Evolutionary conservation across 305 asterid genomes (phyloP).

Genomic region (Ilex paraguariensis): DNA sequence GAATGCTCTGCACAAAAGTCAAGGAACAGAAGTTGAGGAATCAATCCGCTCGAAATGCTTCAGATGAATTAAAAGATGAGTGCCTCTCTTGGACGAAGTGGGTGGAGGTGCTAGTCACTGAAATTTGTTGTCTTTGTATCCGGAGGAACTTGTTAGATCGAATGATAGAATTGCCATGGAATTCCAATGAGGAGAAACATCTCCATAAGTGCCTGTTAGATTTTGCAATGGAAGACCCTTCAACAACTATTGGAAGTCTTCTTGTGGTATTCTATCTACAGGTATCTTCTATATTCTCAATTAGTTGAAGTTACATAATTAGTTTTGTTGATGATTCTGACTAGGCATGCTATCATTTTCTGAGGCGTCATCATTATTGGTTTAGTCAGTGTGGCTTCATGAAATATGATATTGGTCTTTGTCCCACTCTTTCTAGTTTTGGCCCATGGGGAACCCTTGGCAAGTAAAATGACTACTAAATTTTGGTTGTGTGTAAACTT

Average conservation of each 20-base stretch:
- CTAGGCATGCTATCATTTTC: conserved; percentile 9
- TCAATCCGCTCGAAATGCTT: conserved; percentile 21
- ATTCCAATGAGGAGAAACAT: conserved; percentile 81
- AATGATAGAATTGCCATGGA: conserved; percentile 95
- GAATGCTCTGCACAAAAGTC: conserved; percentile 60
- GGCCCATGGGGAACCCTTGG: too few relatives aligned
- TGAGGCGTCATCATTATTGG: background rate
- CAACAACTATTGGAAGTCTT: conserved; percentile 71
- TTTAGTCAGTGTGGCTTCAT: background rate
- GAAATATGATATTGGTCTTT: conserved; percentile 7
- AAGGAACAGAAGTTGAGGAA: conserved; percentile 52
- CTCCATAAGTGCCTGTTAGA: conserved; percentile 80
- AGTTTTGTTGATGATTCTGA: background rate
- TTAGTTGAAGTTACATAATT: too few relatives aligned
- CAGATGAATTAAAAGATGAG: conserved; percentile 40
- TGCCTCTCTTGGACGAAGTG: conserved; percentile 49
- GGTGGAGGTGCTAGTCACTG: conserved; percentile 83
- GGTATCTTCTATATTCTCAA: conserved; percentile 34
- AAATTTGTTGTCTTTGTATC: conserved; percentile 78
- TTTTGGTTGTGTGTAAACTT: too few relatives aligned
- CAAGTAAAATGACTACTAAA: too few relatives aligned
- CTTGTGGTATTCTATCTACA: conserved; percentile 93
- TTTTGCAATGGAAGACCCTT: conserved; percentile 61
- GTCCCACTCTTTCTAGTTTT: too few relatives aligned
- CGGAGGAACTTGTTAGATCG: conserved; percentile 78